Conservation (phyloP, 768 basidiomycete species). For the Chlorophyllum brunneum region DNA sequence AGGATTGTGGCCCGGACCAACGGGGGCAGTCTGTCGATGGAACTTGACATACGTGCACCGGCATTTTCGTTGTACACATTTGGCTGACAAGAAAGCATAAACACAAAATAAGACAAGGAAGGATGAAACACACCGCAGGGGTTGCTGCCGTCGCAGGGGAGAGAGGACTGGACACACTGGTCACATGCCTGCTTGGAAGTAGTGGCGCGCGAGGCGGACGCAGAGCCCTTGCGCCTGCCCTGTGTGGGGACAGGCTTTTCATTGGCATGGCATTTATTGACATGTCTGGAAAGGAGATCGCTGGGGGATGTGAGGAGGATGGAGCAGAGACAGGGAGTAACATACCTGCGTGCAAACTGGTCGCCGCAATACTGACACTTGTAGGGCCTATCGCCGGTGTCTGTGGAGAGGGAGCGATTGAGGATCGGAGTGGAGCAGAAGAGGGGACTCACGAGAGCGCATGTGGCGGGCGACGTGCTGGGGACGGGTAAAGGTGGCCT, state of each 20-base stretch:
- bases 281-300: constrained; percentile 80
- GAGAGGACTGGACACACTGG: constrained; percentile 71
- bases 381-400: constrained; percentile 88
- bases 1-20: constrained; percentile 64
- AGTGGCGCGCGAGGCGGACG: constrained; percentile 65
- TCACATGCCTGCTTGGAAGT: constrained; percentile 85
- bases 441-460: constrained; percentile 69
- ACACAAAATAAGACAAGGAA: background rate
- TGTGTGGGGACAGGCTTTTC: constrained; percentile 52
- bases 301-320: constrained; percentile 29
- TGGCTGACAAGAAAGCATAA: constrained; percentile 40
- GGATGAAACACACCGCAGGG: constrained; percentile 58
- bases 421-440: constrained; percentile 13
- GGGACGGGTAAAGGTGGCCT: constrained; percentile 83
- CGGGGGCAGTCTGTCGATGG: constrained; percentile 76
- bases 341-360: constrained; percentile 81
- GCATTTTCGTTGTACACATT: constrained; percentile 67
- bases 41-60: constrained; percentile 82
- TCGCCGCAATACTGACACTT: constrained; percentile 86
- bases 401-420: constrained; percentile 35
- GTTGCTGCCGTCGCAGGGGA: constrained; percentile 77
- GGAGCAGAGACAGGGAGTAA: constrained; percentile 1
- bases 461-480: constrained; percentile 90
- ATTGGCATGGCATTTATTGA: constrained; percentile 84
- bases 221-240: constrained; percentile 61